These are phyloP conservation scores for Nelumbo lutea DNA, from an alignment of 164 flowering plant species.

Conservation along the genomic window DNA sequence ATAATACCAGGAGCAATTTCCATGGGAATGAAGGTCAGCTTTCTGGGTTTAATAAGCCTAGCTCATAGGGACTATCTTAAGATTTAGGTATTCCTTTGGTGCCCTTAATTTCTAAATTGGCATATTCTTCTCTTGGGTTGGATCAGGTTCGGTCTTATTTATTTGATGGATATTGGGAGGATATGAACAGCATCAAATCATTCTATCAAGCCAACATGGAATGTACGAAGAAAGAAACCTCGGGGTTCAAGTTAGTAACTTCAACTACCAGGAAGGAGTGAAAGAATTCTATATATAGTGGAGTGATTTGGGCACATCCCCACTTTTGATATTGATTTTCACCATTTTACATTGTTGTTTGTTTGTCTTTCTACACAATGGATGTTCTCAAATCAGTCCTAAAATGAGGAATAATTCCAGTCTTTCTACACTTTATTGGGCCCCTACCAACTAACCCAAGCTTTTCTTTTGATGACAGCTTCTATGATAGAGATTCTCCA, in stretches of 20 bases:
- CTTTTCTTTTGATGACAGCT: constrained; percentile 41
- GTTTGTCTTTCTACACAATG: no score
- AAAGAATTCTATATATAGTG: background rate
- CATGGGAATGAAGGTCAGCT: constrained; percentile 57
- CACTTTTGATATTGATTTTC: no score
- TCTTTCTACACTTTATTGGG: background rate
- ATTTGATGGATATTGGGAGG: constrained; percentile 79
- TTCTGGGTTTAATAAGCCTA: background rate
- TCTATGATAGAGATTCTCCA: constrained; percentile 48
- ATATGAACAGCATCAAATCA: constrained; percentile 62
- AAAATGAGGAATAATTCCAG: no score
- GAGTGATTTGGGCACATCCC: no score
- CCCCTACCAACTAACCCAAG: constrained; percentile 17
- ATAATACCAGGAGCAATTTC: constrained; percentile 71
- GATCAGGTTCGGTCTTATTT: constrained; percentile 50
- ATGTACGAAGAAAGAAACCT: constrained; percentile 34
- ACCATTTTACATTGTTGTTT: no score
- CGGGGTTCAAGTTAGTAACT: constrained; percentile 50
- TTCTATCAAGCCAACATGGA: constrained; percentile 78
- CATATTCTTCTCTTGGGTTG: constrained; percentile 1
- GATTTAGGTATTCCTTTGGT: no score
- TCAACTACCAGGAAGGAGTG: constrained; percentile 9
- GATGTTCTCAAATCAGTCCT: no score
- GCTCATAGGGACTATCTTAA: background rate
- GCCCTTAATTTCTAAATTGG: background rate